These are phyloP conservation scores for Coemansia sp. DNA, from an alignment of 192 early-diverging fungal species.

Conservation along the genomic window DNA sequence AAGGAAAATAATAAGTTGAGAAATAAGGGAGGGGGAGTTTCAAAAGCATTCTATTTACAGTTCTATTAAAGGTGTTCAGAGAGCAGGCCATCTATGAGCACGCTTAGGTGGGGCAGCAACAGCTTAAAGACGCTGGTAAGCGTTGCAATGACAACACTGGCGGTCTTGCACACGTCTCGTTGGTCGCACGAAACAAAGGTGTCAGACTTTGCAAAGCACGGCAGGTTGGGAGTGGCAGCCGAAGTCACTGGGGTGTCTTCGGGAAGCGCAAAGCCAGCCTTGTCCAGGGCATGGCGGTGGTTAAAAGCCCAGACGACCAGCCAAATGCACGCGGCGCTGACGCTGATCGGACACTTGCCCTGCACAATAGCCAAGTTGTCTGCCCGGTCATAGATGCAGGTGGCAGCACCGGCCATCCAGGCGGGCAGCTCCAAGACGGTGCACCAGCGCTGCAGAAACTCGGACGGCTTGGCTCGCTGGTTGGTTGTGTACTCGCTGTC, in stretches of 20 bases:
- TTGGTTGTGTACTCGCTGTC: conserved; percentile 42
- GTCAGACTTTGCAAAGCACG: conserved; percentile 12
- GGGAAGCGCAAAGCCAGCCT: not conserved
- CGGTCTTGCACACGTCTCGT: conserved; percentile 56
- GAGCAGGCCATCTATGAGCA: conserved; percentile 23
- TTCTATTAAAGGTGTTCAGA: conserved; percentile 21
- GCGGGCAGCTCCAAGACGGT: conserved; percentile 53
- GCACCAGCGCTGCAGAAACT: conserved; percentile 58
- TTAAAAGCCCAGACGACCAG: conserved; percentile 61
- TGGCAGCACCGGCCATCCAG: conserved; percentile 54
- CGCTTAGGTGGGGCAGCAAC: conserved; percentile 32
- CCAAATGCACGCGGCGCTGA: conserved; percentile 63
- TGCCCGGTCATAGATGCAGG: conserved; percentile 56
- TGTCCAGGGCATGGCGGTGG: conserved; percentile 28
- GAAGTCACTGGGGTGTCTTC: conserved; percentile 27
- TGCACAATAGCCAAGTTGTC: conserved; percentile 58
- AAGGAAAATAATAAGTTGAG: not conserved
- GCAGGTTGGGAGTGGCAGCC: conserved; percentile 22
- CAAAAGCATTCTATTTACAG: too few species aligned
- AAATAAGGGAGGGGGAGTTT: not conserved
- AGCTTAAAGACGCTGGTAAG: conserved; percentile 58
- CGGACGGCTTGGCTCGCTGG: conserved; percentile 46
- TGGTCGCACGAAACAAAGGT: conserved; percentile 48
- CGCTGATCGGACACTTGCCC: conserved; percentile 63
- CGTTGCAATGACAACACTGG: conserved; percentile 60